These are phyloP conservation scores for Begonia fuchsioides DNA, from an alignment of 306 rosid species.

Conservation along the genomic window DNA sequence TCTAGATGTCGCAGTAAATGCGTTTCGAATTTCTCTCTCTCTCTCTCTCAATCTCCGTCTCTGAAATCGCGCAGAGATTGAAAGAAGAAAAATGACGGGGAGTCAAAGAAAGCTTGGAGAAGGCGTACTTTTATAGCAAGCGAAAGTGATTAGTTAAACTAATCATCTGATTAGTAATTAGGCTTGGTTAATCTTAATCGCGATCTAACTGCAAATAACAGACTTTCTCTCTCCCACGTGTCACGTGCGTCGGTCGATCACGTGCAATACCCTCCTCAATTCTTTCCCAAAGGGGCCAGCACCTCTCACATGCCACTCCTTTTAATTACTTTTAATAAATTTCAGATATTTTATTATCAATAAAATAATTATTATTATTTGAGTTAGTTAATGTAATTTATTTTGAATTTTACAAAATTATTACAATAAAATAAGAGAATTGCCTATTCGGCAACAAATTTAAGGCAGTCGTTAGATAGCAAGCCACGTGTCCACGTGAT, in stretches of 20 bases:
- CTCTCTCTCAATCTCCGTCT: constrained; percentile 1
- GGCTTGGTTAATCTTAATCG: constrained; percentile 22
- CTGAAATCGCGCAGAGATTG: constrained; percentile 2
- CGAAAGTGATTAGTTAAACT: background rate
- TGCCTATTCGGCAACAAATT: too few relatives aligned
- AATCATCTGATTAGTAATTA: background rate
- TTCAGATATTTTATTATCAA: too few relatives aligned
- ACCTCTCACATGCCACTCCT: constrained; percentile 5
- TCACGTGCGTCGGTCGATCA: constrained; percentile 31
- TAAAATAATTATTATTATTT: background rate
- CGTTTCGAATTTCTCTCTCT: too few relatives aligned
- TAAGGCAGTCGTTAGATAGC: too few relatives aligned
- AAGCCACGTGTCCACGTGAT: constrained; percentile 31
- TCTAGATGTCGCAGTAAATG: constrained; percentile 1
- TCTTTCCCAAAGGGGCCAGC: constrained; percentile 6
- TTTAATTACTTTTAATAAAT: too few relatives aligned
- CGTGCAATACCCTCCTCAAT: constrained; percentile 17
- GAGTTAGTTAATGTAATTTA: background rate
- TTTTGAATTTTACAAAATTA: too few relatives aligned
- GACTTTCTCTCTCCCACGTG: constrained; percentile 20
- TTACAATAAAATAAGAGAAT: too few relatives aligned
- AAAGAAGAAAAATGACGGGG: constrained; percentile 11
- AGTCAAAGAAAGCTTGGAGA: constrained; percentile 21
- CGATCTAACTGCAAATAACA: constrained; percentile 53
- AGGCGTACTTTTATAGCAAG: constrained; percentile 28